Conservation (phyloP, 345 rosid genomes). For the Syzygium oleosum region DNA sequence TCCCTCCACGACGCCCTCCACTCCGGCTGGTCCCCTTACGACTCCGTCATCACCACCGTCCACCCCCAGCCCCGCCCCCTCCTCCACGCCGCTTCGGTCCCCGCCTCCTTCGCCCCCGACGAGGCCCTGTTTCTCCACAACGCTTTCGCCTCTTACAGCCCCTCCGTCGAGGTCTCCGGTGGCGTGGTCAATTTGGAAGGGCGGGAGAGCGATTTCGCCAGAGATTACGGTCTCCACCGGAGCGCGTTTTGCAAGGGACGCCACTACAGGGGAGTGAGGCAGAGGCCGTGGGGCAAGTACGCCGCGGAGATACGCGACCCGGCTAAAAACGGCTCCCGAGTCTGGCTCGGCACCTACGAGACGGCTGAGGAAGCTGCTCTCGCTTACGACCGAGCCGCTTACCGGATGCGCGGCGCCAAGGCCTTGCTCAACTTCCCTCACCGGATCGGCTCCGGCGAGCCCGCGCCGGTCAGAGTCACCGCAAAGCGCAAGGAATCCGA, state of each 20-base stretch:
- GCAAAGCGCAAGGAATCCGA: slow-evolving; percentile 35
- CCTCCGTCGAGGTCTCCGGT: background rate
- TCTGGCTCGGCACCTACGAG: slow-evolving; percentile 71
- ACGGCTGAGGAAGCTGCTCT: slow-evolving; percentile 70
- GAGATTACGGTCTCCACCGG: background rate
- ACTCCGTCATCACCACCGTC: background rate
- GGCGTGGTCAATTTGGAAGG: background rate
- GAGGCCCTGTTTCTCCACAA: background rate
- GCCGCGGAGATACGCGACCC: slow-evolving; percentile 79
- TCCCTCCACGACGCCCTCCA: slow-evolving; percentile 47
- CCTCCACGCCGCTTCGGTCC: background rate
- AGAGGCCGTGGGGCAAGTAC: slow-evolving; percentile 75
- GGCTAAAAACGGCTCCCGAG: slow-evolving; percentile 55
- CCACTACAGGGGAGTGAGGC: slow-evolving; percentile 68
- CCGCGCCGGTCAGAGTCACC: slow-evolving; percentile 61
- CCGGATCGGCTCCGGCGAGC: slow-evolving; percentile 51
- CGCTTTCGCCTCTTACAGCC: background rate
- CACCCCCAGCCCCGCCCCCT: slow-evolving; percentile 1
- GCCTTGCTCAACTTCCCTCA: slow-evolving; percentile 63
- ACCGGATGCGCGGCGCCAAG: slow-evolving; percentile 46
- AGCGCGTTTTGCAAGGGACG: slow-evolving; percentile 17
- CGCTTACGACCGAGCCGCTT: slow-evolving; percentile 73
- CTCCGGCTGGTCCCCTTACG: slow-evolving; percentile 45
- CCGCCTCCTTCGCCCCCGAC: background rate
- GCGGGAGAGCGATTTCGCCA: background rate